Percentiles rank a stretch among this genome's conserved stretches.
Evolutionary conservation across 768 basidiomycete genomes (phyloP).

Genomic region (Mycena pura): DNA sequence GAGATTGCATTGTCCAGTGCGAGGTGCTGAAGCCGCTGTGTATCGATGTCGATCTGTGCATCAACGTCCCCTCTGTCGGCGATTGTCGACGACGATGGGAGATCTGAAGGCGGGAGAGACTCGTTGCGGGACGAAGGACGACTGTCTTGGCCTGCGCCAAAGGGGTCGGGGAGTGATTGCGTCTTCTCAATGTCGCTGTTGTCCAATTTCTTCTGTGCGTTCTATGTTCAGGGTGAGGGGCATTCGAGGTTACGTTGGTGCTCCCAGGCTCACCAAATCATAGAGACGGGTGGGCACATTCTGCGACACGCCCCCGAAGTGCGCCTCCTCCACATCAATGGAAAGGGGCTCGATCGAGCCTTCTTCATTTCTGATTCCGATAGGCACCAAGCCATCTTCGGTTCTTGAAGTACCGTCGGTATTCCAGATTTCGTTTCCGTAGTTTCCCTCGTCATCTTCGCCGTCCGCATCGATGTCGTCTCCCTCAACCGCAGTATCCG

Average conservation of each 20-base stretch:
- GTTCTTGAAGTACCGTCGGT: conserved; percentile 46
- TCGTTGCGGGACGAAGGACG: conserved; percentile 24
- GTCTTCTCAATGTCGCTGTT: conserved; percentile 54
- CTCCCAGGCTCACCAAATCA: conserved; percentile 53
- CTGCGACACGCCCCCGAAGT: conserved; percentile 59
- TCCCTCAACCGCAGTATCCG: conserved; percentile 55
- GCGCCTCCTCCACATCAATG: conserved; percentile 45
- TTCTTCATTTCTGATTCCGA: conserved; percentile 63
- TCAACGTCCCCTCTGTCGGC: conserved; percentile 27
- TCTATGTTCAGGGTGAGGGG: conserved; percentile 13
- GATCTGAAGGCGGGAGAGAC: conserved; percentile 29
- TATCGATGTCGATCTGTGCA: conserved; percentile 31
- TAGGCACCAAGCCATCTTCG: conserved; percentile 50
- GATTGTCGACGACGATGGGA: conserved; percentile 22
- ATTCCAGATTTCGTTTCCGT: too few species aligned
- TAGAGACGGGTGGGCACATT: conserved; percentile 59
- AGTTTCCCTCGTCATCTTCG: conserved; percentile 67
- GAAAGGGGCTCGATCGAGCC: conserved; percentile 58
- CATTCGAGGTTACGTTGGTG: background rate
- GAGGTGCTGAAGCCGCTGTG: conserved; percentile 38
- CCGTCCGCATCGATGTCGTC: conserved; percentile 64
- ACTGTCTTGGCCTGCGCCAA: conserved; percentile 29
- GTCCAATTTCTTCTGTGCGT: conserved; percentile 24
- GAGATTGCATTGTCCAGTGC: conserved; percentile 24
- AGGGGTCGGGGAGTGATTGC: conserved; percentile 45